Conservation (phyloP, 441 rosid genomes). For the Manihot esculenta region DNA sequence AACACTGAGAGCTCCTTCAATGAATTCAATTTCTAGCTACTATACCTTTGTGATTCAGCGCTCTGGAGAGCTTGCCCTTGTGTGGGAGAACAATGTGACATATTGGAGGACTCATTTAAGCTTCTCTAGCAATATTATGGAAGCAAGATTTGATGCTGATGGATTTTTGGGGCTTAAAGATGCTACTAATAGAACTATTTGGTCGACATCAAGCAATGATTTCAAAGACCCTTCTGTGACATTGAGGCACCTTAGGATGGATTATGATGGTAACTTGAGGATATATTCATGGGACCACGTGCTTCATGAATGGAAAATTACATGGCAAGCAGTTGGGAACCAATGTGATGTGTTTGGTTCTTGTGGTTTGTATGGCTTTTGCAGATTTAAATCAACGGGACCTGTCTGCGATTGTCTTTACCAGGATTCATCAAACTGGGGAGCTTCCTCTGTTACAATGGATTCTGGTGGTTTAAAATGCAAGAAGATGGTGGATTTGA, state of each 20-base stretch:
- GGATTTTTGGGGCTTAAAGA: constrained; percentile 32
- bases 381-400: constrained; percentile 32
- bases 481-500: constrained; percentile 38
- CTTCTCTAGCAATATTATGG: constrained; percentile 23
- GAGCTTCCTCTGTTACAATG: constrained; percentile 15
- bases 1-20: constrained; percentile 37
- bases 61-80: constrained; percentile 41
- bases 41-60: constrained; percentile 31
- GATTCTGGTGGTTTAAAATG: constrained; percentile 30
- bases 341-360: constrained; percentile 44
- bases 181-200: constrained; percentile 20
- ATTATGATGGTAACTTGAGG: constrained; percentile 46
- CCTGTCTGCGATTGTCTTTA: constrained; percentile 36
- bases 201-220: constrained; percentile 39
- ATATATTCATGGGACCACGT: constrained; percentile 36
- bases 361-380: constrained; percentile 42
- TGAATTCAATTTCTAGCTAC: constrained; percentile 35
- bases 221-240: constrained; percentile 26
- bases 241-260: constrained; percentile 42
- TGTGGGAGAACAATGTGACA: constrained; percentile 42
- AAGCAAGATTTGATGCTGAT: constrained; percentile 34
- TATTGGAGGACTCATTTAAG: constrained; percentile 37
- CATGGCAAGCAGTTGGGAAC: constrained; percentile 46
- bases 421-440: constrained; percentile 23
- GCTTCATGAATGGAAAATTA: constrained; percentile 31